Evolutionary conservation across 768 basidiomycete species (phyloP), one percentile per base, ranked within the genome.

Genomic region (Nidularia pulvinata): DNA sequence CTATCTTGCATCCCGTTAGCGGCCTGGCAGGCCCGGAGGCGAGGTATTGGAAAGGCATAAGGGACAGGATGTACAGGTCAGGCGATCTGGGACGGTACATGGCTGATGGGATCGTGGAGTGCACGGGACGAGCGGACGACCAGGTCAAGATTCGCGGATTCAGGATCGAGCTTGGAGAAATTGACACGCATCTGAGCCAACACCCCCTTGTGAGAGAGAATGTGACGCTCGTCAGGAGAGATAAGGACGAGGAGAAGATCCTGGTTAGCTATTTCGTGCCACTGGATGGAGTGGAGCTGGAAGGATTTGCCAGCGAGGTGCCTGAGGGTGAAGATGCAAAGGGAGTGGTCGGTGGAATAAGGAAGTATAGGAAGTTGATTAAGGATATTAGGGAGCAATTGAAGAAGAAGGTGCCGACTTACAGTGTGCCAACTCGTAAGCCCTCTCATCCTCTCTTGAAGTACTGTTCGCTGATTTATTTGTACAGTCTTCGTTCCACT

Each of bases 141-240:
- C 97, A 99, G 66, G 93, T 99, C 74, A 98, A 99, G 75, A 98
- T 99, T 69, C 91, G 97, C 51, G 97, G 97, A 1, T 99, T 99
- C 86, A 82, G 97, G 25, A 98, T 99, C 63, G 97, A 99, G 68
- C 82, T 98, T 6, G 95, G 95, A 13, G 97, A 99, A 69, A 97
- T 99, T 59, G 97, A 99, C 67, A 97, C 92, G 0, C 88, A 96
- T 72, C 84, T 99, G 53, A 91, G 90, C 61, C 88, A 95, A 63
- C 95, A 98, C 66, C 89, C 93, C 6, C 82, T 93, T 16, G 85
- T 99, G 2, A 78, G 96, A n/a, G 97, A 98, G 73, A 99, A 99
- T 67, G 95, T 99, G 50, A 98, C 97, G 2, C 81, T 98, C 37
- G 95, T 99, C 44, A 77, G 96, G 59, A 78, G 96, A 67, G 96